Conservation (phyloP, 1,284 basidiomycete species). For the Puccinia coronata region DNA sequence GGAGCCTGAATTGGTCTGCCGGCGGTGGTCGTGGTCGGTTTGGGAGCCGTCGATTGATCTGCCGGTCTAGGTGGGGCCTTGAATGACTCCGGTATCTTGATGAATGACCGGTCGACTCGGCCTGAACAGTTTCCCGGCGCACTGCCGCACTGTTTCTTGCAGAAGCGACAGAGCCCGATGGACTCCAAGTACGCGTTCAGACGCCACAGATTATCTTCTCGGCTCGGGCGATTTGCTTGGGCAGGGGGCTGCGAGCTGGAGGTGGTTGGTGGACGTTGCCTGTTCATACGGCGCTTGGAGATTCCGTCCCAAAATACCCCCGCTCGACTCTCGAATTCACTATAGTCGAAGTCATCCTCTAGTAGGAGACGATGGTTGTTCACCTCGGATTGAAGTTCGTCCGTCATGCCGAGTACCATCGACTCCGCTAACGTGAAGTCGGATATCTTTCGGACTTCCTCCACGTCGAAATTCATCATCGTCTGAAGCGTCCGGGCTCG, state of each 20-base stretch:
- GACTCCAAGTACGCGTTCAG: conserved; percentile 5
- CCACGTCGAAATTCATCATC: background rate
- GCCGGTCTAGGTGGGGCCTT: background rate
- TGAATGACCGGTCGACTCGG: background rate
- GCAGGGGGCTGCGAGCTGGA: background rate
- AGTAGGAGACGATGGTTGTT: background rate
- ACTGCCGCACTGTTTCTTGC: conserved; percentile 30
- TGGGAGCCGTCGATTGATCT: background rate
- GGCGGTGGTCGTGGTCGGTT: background rate
- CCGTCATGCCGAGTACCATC: background rate
- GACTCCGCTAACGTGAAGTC: conserved; percentile 3
- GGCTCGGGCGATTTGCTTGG: background rate
- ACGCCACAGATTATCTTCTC: background rate
- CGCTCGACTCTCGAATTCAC: background rate
- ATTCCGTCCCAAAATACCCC: background rate
- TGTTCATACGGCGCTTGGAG: background rate
- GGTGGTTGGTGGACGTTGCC: background rate
- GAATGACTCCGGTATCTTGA: conserved; percentile 9
- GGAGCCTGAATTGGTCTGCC: conserved; percentile 9
- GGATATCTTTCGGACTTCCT: background rate
- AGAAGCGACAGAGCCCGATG: conserved; percentile 16
- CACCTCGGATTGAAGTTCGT: background rate
- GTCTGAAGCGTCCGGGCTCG: conserved; percentile 1
- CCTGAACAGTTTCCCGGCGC: background rate
- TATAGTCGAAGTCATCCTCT: background rate